Evolutionary conservation across 139 green algal species (phyloP).

Genomic region (Spirogloea muscicola): DNA sequence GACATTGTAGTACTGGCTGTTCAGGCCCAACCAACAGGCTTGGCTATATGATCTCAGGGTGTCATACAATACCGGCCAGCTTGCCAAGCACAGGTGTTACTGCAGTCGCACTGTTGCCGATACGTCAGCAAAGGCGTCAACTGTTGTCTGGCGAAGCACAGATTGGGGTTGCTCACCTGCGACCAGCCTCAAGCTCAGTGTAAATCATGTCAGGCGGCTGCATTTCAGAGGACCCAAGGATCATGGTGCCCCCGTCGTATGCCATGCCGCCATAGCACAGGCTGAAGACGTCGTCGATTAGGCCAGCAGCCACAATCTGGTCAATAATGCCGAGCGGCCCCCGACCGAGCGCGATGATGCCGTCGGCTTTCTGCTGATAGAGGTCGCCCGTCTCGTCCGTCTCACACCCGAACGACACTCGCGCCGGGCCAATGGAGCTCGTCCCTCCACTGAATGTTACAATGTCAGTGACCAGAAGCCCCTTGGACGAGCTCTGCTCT

Average conservation of each 20-base stretch:
- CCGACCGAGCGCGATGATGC: conserved; percentile 83
- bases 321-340: conserved; percentile 20
- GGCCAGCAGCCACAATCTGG: conserved; percentile 66
- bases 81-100: no score
- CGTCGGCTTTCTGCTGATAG: conserved; percentile 81
- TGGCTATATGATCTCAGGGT: no score
- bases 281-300: conserved; percentile 75
- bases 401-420: conserved; percentile 75
- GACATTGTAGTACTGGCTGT: conserved; percentile 76
- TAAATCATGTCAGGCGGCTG: conserved; percentile 30
- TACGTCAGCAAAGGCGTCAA: no score
- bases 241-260: conserved; percentile 57
- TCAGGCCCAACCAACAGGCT: not conserved
- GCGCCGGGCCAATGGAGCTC: not conserved
- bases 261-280: conserved; percentile 85
- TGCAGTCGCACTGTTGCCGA: no score
- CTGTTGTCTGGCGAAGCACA: no score
- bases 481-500: conserved; percentile 48
- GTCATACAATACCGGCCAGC: no score
- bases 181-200: not conserved
- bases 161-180: no score
- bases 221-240: conserved; percentile 55
- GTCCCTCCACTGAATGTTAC: conserved; percentile 10
- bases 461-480: conserved; percentile 45
- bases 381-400: conserved; percentile 85